These are phyloP conservation scores for Penicillium hesseltinei DNA, from an alignment of 2,329 filamentous ascomycete genomes.

Conservation along the genomic window DNA sequence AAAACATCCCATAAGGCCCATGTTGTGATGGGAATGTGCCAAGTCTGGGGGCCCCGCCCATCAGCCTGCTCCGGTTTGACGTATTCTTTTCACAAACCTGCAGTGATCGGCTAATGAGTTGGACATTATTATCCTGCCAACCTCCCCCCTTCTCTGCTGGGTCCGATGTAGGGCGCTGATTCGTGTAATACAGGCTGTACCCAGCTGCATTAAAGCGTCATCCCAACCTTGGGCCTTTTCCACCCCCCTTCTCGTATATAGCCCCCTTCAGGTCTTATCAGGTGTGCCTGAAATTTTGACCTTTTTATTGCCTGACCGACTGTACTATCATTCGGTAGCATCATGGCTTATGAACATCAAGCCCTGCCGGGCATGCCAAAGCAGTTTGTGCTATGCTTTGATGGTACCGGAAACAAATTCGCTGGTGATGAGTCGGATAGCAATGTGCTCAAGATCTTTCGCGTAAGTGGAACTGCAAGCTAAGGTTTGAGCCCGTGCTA, in stretches of 20 bases:
- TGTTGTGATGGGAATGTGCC: slow-evolving; percentile 13
- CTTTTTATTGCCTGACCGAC: background rate
- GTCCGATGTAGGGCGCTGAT: slow-evolving; percentile 12
- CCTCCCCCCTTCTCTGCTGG: slow-evolving; percentile 7
- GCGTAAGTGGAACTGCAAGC: slow-evolving; percentile 29
- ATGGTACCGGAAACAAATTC: slow-evolving; percentile 48
- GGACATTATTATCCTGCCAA: slow-evolving; percentile 12
- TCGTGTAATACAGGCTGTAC: slow-evolving; percentile 6
- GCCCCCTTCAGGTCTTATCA: background rate
- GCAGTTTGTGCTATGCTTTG: slow-evolving; percentile 45
- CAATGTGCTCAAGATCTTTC: slow-evolving; percentile 49
- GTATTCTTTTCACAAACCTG: slow-evolving; percentile 16
- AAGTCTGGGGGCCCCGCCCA: slow-evolving; percentile 9
- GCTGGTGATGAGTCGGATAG: slow-evolving; percentile 46
- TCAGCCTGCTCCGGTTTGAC: slow-evolving; percentile 18
- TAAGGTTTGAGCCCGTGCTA: background rate
- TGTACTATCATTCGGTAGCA: background rate
- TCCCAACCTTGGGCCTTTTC: background rate
- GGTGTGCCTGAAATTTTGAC: background rate
- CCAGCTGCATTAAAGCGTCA: background rate
- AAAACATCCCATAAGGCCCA: background rate
- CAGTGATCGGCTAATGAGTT: slow-evolving; percentile 18
- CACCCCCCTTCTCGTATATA: slow-evolving; percentile 14
- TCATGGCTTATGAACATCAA: slow-evolving; percentile 21
- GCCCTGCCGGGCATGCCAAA: slow-evolving; percentile 28